phyloP scores from a whole-genome alignment of 2,329 filamentous ascomycete species.

The Xylaria sp. region DNA sequence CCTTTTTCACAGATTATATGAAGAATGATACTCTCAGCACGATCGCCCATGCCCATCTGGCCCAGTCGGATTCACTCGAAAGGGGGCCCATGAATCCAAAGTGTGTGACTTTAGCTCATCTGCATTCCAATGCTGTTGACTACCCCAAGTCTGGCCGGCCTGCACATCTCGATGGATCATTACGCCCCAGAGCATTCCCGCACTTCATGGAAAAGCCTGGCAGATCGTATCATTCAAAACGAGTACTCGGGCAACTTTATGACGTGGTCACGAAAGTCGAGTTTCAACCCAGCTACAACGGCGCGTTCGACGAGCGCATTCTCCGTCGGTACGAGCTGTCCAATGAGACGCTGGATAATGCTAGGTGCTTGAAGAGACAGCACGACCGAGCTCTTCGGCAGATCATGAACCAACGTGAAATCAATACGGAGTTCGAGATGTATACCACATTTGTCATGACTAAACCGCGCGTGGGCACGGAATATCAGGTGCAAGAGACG shows the following conservation, averaged over 20 bases:
- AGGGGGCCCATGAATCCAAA: conserved; percentile 61
- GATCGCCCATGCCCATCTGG: conserved; percentile 80
- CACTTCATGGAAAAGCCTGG: conserved; percentile 78
- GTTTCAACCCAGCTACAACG: conserved; percentile 67
- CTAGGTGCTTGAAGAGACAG: conserved; percentile 61
- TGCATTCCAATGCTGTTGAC: conserved; percentile 91
- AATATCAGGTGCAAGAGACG: conserved; percentile 85
- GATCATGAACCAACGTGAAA: conserved; percentile 78
- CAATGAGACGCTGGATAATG: conserved; percentile 51
- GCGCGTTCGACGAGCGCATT: conserved; percentile 71
- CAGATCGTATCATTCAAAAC: conserved; percentile 59
- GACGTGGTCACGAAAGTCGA: conserved; percentile 64
- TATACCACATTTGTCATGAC: conserved; percentile 80
- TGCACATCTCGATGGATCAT: conserved; percentile 57
- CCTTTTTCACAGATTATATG: conserved; percentile 89
- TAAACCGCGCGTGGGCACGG: conserved; percentile 63
- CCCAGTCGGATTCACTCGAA: conserved; percentile 59
- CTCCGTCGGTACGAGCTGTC: conserved; percentile 55
- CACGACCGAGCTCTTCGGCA: conserved; percentile 75
- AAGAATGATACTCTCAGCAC: conserved; percentile 76
- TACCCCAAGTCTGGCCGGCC: conserved; percentile 85
- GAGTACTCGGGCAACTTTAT: conserved; percentile 75
- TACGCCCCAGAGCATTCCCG: conserved; percentile 64
- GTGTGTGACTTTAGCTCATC: conserved; percentile 68
- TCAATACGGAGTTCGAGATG: conserved; percentile 84